Conservation (phyloP, 1,284 basidiomycete species). For the Melampsora americana region DNA sequence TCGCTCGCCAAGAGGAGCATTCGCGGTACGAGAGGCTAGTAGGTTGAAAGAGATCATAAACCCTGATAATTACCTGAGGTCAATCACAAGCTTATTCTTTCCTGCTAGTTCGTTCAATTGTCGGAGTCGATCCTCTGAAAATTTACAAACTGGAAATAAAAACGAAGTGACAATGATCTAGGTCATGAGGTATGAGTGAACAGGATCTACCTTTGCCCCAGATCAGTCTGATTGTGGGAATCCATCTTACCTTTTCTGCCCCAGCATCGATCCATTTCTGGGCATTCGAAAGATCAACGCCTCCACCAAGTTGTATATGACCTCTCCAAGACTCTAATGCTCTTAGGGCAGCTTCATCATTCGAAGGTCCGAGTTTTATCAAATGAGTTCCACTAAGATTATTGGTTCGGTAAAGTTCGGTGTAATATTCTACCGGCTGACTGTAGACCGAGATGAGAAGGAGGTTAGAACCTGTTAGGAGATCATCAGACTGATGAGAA, state of each 20-base stretch:
- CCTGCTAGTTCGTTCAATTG: constrained; percentile 68
- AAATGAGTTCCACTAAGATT: constrained; percentile 82
- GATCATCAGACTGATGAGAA: background rate
- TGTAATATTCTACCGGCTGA: constrained; percentile 75
- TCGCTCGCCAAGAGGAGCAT: background rate
- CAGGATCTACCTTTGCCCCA: constrained; percentile 82
- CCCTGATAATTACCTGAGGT: constrained; percentile 77
- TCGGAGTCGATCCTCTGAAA: constrained; percentile 71
- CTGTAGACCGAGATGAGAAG: constrained; percentile 57
- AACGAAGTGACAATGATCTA: constrained; percentile 96
- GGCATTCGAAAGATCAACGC: constrained; percentile 79
- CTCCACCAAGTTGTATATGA: constrained; percentile 82
- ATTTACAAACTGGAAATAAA: constrained; percentile 78
- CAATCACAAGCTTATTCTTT: constrained; percentile 84
- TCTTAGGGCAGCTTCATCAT: constrained; percentile 78
- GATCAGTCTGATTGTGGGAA: constrained; percentile 76
- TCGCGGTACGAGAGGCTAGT: background rate
- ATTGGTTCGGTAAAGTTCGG: constrained; percentile 70
- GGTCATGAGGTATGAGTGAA: background rate
- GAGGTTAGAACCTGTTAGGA: background rate
- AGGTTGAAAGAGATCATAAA: background rate
- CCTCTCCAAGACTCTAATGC: constrained; percentile 81
- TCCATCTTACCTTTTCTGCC: constrained; percentile 83
- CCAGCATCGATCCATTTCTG: constrained; percentile 79
- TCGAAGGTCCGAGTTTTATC: constrained; percentile 86